Evolutionary conservation across 495 filamentous ascomycete species (phyloP), one percentile per base, ranked within the genome.

Genomic region (Choiromyces venosus): DNA sequence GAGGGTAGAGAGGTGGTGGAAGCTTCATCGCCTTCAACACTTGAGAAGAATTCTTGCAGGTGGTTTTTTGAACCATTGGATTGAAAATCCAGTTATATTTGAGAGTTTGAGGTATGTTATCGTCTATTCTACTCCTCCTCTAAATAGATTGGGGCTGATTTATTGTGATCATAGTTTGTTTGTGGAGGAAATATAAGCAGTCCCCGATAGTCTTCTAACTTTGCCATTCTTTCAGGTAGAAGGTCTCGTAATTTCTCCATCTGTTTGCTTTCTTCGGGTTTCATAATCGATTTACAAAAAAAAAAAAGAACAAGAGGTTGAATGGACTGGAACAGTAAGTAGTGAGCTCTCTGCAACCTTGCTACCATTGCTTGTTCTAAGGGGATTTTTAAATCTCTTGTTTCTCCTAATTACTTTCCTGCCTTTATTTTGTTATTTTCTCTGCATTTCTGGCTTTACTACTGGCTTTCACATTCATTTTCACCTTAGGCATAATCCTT

Each of bases 1-100:
- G 86, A 86, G 87, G 72, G 93, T 98, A 70, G 92, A 97, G 78
- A 89, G 87, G 52, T 98, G 94, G 94, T 95, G 92, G 87, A 94
- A 97, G 77, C 86, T 94, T 75, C 86, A 91, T 76, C 87, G 93
- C 36, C 82, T 96, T 66, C 88, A 93, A 72, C 87, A 89, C 61
- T 85, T 98, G 42, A 89, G 91, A 80, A 85, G 90, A n/a, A 81
- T 94, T 14, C 83, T 97, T 56, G 90, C 91, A 73, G 90, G 91
- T 19, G 94, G 94, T 0, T 93, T 97, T 68, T 83, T 89, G 33
- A 87, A 86, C 46, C 94, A 98, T 82, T 96, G 91, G 82, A 85
- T 91, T 83, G 86, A 88, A 46, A 98, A 98, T 74, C 88, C 89
- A 65, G 87, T 91, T 8, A 90, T 98, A 1, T 89, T 90, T 79